phyloP scores from a whole-genome alignment of 2,329 filamentous ascomycete species.

The Verruconis gallopava region DNA sequence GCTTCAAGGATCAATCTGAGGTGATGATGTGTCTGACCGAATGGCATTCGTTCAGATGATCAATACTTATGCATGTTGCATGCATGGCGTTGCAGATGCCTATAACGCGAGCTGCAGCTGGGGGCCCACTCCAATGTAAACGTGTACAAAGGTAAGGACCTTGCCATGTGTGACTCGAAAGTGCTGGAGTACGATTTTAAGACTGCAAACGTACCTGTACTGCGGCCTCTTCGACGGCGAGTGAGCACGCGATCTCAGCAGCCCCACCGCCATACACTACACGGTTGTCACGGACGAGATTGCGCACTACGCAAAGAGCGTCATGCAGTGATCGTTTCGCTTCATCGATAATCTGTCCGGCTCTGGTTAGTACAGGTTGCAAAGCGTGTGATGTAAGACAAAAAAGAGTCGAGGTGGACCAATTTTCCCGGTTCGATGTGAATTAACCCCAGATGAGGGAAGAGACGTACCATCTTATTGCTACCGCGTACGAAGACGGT shows the following conservation, averaged over 20 bases:
- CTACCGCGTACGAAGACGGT: constrained; percentile 93
- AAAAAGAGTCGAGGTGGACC: background rate
- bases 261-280: constrained; percentile 96
- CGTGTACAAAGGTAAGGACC: too few relatives aligned
- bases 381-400: constrained; percentile 10
- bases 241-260: constrained; percentile 90
- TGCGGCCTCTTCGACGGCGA: constrained; percentile 90
- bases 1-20: too few relatives aligned
- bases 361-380: too few relatives aligned
- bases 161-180: too few relatives aligned
- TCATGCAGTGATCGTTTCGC: constrained; percentile 96
- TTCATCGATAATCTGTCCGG: constrained; percentile 88
- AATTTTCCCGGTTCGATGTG: background rate
- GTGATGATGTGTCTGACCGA: too few relatives aligned
- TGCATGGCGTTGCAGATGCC: too few relatives aligned
- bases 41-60: too few relatives aligned
- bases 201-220: constrained; percentile 47
- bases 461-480: constrained; percentile 79
- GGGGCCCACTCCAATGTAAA: too few relatives aligned
- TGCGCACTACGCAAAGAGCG: constrained; percentile 92
- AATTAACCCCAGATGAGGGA: background rate
- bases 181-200: too few relatives aligned
- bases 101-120: too few relatives aligned
- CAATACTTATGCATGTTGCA: too few relatives aligned
- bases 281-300: constrained; percentile 88